Conservation (phyloP, 2,329 filamentous ascomycete species). For the Sporothrix schenckii region DNA sequence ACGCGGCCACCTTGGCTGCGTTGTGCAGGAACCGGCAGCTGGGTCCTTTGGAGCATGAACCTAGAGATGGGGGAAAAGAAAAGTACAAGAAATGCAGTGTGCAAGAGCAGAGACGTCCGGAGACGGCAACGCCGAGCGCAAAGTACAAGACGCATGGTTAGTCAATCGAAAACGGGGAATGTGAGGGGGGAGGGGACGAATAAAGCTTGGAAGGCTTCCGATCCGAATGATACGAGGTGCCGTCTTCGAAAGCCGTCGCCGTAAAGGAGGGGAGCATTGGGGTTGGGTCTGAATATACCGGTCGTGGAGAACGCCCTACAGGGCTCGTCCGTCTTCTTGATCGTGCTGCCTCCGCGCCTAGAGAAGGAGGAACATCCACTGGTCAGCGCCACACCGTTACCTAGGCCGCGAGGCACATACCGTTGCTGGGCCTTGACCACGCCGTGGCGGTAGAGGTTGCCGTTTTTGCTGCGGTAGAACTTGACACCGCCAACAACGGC, state of each 20-base stretch:
- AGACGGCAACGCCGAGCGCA: background rate
- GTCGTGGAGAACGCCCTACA: constrained; percentile 74
- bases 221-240: background rate
- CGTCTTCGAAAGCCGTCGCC: background rate
- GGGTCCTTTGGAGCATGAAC: constrained; percentile 81
- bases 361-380: constrained; percentile 37
- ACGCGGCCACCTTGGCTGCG: constrained; percentile 81
- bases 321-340: constrained; percentile 71
- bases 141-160: constrained; percentile 27
- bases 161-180: constrained; percentile 5
- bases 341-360: constrained; percentile 53
- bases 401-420: constrained; percentile 55
- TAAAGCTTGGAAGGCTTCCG: background rate
- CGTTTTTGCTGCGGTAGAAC: constrained; percentile 83
- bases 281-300: constrained; percentile 57
- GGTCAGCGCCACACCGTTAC: constrained; percentile 43
- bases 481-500: constrained; percentile 73
- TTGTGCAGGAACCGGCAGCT: constrained; percentile 83
- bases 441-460: constrained; percentile 79
- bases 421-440: constrained; percentile 70
- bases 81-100: background rate
- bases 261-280: constrained; percentile 30
- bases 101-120: constrained; percentile 14
- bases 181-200: background rate
- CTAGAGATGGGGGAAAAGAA: constrained; percentile 52